Conservation (phyloP, 2,329 filamentous ascomycete genomes). For the Fusarium euwallaceae region DNA sequence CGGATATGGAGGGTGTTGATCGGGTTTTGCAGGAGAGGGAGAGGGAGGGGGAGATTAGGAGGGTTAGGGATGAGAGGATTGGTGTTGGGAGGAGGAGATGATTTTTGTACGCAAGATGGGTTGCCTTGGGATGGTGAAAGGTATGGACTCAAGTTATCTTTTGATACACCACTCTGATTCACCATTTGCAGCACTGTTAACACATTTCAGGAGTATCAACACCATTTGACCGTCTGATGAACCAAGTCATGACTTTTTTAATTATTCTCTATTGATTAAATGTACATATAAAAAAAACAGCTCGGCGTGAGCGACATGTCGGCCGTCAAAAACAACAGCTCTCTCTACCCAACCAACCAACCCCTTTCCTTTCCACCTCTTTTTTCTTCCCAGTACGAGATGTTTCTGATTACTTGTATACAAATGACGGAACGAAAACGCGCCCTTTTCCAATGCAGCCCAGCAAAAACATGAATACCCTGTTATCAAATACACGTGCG, state of each 20-base stretch:
- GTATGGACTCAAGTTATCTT: neutral
- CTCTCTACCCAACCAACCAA: slow-evolving; percentile 8
- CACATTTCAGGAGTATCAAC: neutral
- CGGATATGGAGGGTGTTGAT: slow-evolving; percentile 49
- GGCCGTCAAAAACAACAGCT: slow-evolving; percentile 20
- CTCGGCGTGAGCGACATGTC: slow-evolving; percentile 27
- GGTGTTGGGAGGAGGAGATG: slow-evolving; percentile 48
- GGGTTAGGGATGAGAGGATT: slow-evolving; percentile 56
- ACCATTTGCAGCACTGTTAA: too few relatives aligned
- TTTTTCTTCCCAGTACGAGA: neutral
- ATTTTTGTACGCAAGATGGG: too few relatives aligned
- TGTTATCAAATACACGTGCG: neutral
- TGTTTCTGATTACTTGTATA: slow-evolving; percentile 22
- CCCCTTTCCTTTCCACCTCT: neutral
- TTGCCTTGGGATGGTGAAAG: neutral
- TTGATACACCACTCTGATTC: neutral
- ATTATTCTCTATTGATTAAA: slow-evolving; percentile 23
- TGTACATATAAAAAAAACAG: slow-evolving; percentile 35
- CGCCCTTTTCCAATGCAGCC: slow-evolving; percentile 2
- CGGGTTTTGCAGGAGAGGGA: slow-evolving; percentile 42
- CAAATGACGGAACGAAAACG: slow-evolving; percentile 7
- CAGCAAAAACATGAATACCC: neutral
- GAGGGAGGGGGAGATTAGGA: slow-evolving; percentile 46
- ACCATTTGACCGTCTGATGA: neutral
- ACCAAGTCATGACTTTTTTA: neutral